Evolutionary conservation across 1,284 basidiomycete species (phyloP).

Genomic region (Boletellus sp.): DNA sequence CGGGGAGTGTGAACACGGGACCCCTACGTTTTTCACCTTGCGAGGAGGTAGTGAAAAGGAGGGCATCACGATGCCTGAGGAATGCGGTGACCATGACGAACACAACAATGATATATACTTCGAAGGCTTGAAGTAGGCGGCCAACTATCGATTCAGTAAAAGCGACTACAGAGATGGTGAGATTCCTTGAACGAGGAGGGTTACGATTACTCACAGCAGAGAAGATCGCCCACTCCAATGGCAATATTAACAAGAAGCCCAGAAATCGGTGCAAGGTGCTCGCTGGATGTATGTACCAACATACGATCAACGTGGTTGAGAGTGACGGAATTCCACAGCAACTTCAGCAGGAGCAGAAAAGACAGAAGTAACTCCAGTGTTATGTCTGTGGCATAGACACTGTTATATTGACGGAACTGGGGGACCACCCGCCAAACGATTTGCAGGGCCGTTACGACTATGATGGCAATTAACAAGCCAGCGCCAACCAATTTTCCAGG

Average conservation of each 20-base stretch:
- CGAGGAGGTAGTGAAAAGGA: background rate
- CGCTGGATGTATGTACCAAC: constrained; percentile 36
- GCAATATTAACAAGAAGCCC: constrained; percentile 52
- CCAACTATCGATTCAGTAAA: constrained; percentile 69
- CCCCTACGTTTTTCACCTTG: constrained; percentile 5
- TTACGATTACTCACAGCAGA: constrained; percentile 48
- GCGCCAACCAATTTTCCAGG: constrained; percentile 52
- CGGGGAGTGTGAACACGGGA: constrained; percentile 20
- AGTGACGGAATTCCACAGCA: constrained; percentile 53
- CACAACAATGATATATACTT: constrained; percentile 61
- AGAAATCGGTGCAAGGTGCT: constrained; percentile 51
- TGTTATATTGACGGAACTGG: constrained; percentile 41
- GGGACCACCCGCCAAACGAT: constrained; percentile 58
- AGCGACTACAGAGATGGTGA: constrained; percentile 41
- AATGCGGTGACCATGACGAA: constrained; percentile 54
- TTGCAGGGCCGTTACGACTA: constrained; percentile 53
- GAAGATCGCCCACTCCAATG: constrained; percentile 54
- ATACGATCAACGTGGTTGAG: constrained; percentile 34
- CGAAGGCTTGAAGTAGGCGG: constrained; percentile 65
- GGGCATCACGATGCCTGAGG: constrained; percentile 25
- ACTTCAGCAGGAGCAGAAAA: constrained; percentile 57
- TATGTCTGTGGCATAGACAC: constrained; percentile 55
- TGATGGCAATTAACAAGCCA: constrained; percentile 41
- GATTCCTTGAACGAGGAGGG: constrained; percentile 4
- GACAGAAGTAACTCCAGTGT: constrained; percentile 58